Evolutionary conservation across 2,329 filamentous ascomycete species (phyloP).

Genomic region (Phoma sp.): DNA sequence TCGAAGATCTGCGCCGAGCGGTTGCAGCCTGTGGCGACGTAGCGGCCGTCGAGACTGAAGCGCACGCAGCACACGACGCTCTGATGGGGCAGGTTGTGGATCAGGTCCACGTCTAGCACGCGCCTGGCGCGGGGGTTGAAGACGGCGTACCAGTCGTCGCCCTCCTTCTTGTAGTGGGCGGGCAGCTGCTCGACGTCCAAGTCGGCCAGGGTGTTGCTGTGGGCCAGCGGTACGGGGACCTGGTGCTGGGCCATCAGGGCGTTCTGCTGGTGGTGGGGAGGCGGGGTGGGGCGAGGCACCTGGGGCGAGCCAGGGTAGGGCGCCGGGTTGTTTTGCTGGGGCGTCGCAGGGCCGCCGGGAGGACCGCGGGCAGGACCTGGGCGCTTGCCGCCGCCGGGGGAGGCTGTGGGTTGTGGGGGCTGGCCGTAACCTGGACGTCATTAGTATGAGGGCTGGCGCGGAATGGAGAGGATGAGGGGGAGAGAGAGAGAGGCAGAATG

Average conservation of each 20-base stretch:
- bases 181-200: conserved; percentile 86
- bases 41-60: conserved; percentile 95
- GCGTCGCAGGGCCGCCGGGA: conserved; percentile 75
- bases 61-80: conserved; percentile 98
- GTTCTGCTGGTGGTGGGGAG: conserved; percentile 52
- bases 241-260: conserved; percentile 24
- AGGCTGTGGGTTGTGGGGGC: conserved; percentile 82
- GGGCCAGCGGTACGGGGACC: conserved; percentile 55
- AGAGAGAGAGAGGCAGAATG: not conserved
- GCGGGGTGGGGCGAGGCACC: conserved; percentile 76
- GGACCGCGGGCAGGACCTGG: conserved; percentile 67
- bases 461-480: not conserved
- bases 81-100: conserved; percentile 91
- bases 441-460: conserved; percentile 11
- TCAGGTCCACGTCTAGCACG: conserved; percentile 88
- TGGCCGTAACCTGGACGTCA: conserved; percentile 72
- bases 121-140: conserved; percentile 94
- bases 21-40: conserved; percentile 96
- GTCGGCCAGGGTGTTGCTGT: conserved; percentile 77
- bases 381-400: conserved; percentile 83
- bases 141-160: conserved; percentile 92
- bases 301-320: conserved; percentile 91
- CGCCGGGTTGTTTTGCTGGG: conserved; percentile 87
- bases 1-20: conserved; percentile 99
- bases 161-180: conserved; percentile 85